Percentiles rank a stretch among this genome's conserved stretches.
Conservation (phyloP, 495 filamentous ascomycete species). For the Penicillium maclennaniae region DNA sequence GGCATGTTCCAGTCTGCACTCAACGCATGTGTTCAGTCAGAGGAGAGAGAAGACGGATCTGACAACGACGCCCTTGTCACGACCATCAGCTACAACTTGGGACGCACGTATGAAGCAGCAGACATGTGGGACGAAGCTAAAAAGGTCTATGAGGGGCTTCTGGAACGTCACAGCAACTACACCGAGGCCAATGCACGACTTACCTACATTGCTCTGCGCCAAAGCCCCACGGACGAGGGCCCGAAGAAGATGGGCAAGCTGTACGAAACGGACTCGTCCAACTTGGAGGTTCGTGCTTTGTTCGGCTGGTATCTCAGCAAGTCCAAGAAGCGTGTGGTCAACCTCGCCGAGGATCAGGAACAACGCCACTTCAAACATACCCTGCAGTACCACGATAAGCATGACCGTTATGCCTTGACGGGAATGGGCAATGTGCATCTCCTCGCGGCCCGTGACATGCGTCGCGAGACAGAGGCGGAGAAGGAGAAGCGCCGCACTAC, state of each 20-base stretch:
- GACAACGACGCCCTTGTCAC: constrained; percentile 89
- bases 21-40: constrained; percentile 72
- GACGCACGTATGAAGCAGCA: constrained; percentile 88
- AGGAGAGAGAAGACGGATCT: constrained; percentile 54
- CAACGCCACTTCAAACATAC: constrained; percentile 95
- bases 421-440: constrained; percentile 96
- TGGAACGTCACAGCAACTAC: constrained; percentile 82
- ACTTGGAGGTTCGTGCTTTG: constrained; percentile 85
- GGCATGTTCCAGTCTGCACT: constrained; percentile 85
- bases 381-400: constrained; percentile 89
- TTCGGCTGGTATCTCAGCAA: constrained; percentile 93
- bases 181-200: constrained; percentile 83
- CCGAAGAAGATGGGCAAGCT: constrained; percentile 78
- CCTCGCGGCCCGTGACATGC: constrained; percentile 86
- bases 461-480: constrained; percentile 79
- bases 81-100: constrained; percentile 92
- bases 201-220: constrained; percentile 84
- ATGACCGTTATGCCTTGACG: constrained; percentile 89
- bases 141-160: constrained; percentile 78
- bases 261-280: constrained; percentile 70
- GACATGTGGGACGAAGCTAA: constrained; percentile 77
- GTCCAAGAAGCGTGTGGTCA: constrained; percentile 71
- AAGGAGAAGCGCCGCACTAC: constrained; percentile 82
- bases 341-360: constrained; percentile 85
- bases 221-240: constrained; percentile 77